Percentiles rank a stretch among this genome's conserved stretches.
Evolutionary conservation across 2,329 filamentous ascomycete genomes (phyloP).

Genomic region (Colletotrichum sidae): DNA sequence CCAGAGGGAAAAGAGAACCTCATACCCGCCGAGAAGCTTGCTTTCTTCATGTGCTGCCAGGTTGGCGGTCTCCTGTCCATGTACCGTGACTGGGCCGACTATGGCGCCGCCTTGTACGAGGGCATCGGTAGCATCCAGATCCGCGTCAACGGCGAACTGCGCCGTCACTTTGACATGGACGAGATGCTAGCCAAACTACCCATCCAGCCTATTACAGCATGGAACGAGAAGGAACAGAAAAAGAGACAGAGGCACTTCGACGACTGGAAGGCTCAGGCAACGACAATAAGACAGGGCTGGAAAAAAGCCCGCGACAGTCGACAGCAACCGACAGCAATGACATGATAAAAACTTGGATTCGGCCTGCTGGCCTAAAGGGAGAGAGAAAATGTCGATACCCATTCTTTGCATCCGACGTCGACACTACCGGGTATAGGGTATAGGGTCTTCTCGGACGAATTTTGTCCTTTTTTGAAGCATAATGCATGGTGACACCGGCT

Average conservation of each 20-base stretch:
- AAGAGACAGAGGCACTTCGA: conserved; percentile 34
- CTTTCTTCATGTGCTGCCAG: conserved; percentile 38
- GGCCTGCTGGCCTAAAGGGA: conserved; percentile 25
- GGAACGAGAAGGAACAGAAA: conserved; percentile 30
- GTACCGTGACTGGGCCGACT: conserved; percentile 36
- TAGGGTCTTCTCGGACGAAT: conserved; percentile 1
- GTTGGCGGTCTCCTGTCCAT: conserved; percentile 35
- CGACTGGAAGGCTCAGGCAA: conserved; percentile 35
- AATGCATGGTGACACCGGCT: conserved; percentile 25
- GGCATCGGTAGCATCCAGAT: conserved; percentile 37
- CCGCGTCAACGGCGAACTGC: conserved; percentile 36
- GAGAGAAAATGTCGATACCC: not conserved
- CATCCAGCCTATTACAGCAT: conserved; percentile 33
- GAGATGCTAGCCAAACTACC: conserved; percentile 36
- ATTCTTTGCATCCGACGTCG: conserved; percentile 31
- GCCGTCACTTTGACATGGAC: conserved; percentile 37
- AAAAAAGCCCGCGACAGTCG: conserved; percentile 15
- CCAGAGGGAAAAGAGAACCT: conserved; percentile 27
- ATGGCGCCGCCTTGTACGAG: conserved; percentile 34
- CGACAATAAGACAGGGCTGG: conserved; percentile 23
- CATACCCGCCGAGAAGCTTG: conserved; percentile 38
- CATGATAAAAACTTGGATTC: conserved; percentile 26
- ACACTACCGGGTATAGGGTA: conserved; percentile 33
- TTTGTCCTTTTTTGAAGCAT: conserved; percentile 23
- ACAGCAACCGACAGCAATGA: conserved; percentile 19